Evolutionary conservation across 2,329 filamentous ascomycete species (phyloP).

Genomic region (Hypoxylon sp.): DNA sequence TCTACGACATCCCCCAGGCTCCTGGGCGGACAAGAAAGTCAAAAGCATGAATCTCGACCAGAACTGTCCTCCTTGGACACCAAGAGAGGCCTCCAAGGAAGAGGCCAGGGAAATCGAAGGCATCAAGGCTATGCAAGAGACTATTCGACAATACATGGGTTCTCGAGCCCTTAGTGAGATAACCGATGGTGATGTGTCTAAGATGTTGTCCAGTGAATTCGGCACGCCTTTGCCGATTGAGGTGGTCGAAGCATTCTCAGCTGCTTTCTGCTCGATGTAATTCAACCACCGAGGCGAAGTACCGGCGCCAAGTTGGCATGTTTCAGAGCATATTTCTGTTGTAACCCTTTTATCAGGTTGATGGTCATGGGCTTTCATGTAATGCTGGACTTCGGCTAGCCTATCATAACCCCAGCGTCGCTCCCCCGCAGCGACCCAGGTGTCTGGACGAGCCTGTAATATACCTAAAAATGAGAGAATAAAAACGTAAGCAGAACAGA

Average conservation of each 20-base stretch:
- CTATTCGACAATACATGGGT: constrained; percentile 23
- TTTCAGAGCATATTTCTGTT: not conserved
- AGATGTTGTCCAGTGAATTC: constrained; percentile 22
- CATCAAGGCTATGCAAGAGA: constrained; percentile 27
- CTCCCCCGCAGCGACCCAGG: not conserved
- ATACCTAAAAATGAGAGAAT: not conserved
- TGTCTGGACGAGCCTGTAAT: not conserved
- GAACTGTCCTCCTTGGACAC: constrained; percentile 27
- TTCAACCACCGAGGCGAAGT: not conserved
- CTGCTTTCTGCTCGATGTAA: too few species aligned
- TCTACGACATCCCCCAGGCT: constrained; percentile 22
- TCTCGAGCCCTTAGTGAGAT: constrained; percentile 9
- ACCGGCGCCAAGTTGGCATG: not conserved
- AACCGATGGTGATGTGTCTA: constrained; percentile 5
- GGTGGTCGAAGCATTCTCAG: not conserved
- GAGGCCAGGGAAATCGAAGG: constrained; percentile 18
- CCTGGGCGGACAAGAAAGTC: not conserved
- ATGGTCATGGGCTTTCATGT: too few species aligned
- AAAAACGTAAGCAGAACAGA: not conserved
- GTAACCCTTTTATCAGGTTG: not conserved
- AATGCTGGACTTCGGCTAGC: not conserved
- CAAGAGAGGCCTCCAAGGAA: constrained; percentile 19
- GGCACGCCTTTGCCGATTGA: not conserved
- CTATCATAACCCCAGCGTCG: not conserved
- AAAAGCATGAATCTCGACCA: constrained; percentile 3